Percentiles rank a stretch among this genome's conserved stretches.
These are phyloP conservation scores for Starmerella sp. DNA, from an alignment of 805 yeast genomes.

Conservation along the genomic window DNA sequence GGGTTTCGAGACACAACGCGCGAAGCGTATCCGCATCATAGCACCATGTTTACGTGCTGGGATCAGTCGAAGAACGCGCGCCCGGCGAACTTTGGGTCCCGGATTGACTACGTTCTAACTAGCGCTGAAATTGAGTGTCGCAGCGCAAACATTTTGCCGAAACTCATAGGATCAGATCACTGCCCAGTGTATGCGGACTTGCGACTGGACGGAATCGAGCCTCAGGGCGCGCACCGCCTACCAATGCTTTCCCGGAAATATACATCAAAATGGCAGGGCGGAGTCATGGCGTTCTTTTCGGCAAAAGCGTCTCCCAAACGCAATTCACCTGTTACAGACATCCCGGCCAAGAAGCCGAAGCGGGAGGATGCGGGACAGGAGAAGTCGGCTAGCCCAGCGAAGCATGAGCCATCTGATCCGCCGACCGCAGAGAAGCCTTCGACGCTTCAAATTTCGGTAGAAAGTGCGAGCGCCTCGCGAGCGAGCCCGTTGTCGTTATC, in stretches of 20 bases:
- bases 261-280: constrained; percentile 3
- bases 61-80: constrained; percentile 65
- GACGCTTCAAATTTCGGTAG: no score
- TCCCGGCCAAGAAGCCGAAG: no score
- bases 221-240: constrained; percentile 6
- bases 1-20: constrained; percentile 33
- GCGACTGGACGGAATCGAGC: constrained; percentile 17
- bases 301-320: neutral
- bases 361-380: no score
- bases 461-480: no score
- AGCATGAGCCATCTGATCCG: no score
- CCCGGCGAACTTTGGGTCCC: constrained; percentile 74
- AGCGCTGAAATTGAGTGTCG: constrained; percentile 36
- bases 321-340: no score
- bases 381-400: no score
- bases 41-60: constrained; percentile 84
- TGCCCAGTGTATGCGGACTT: constrained; percentile 80
- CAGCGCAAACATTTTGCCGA: constrained; percentile 49
- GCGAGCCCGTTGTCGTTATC: no score
- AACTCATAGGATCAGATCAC: constrained; percentile 79
- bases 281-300: constrained; percentile 5
- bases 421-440: no score
- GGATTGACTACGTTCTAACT: constrained; percentile 67
- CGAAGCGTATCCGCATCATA: constrained; percentile 41
- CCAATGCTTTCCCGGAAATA: constrained; percentile 7